A percentile compares a stretch with the other conserved stretches of the same genome.
These are phyloP conservation scores for Stemphylium vesicarium DNA, from an alignment of 2,329 filamentous ascomycete genomes.

Conservation along the genomic window DNA sequence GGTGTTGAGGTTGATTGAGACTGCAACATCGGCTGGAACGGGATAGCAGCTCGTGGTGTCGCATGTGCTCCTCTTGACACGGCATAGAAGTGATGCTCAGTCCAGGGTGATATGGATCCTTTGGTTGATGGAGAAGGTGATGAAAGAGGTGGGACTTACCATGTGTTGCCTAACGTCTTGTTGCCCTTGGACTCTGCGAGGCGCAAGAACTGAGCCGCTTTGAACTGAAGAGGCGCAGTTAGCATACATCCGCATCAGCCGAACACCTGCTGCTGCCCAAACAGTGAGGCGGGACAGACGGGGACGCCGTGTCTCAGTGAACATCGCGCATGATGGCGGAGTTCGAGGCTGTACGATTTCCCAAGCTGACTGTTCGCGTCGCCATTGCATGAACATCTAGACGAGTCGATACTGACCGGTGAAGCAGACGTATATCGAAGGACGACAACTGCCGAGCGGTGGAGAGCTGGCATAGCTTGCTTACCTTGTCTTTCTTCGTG, in stretches of 20 bases:
- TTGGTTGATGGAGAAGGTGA: slow-evolving; percentile 15
- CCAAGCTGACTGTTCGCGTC: slow-evolving; percentile 36
- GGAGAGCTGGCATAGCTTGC: slow-evolving; percentile 47
- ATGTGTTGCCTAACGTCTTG: slow-evolving; percentile 92
- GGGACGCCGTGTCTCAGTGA: slow-evolving; percentile 32
- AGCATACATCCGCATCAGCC: slow-evolving; percentile 34
- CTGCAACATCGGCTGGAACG: slow-evolving; percentile 18
- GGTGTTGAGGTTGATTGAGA: slow-evolving; percentile 32
- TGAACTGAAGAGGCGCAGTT: slow-evolving; percentile 65
- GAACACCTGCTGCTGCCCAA: slow-evolving; percentile 48
- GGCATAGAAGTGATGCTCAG: slow-evolving; percentile 20
- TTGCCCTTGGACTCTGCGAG: slow-evolving; percentile 86
- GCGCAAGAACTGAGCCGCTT: slow-evolving; percentile 87
- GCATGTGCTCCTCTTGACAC: slow-evolving; percentile 14
- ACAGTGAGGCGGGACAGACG: slow-evolving; percentile 45
- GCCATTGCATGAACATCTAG: slow-evolving; percentile 22
- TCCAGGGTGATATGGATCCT: slow-evolving; percentile 29
- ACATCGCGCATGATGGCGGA: slow-evolving; percentile 33
- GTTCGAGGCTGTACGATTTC: slow-evolving; percentile 16
- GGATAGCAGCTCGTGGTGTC: slow-evolving; percentile 16
- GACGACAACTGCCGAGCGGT: slow-evolving; percentile 9
- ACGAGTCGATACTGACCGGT: slow-evolving; percentile 33
- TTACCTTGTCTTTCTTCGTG: slow-evolving; percentile 97
- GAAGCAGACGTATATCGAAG: slow-evolving; percentile 18
- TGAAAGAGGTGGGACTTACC: slow-evolving; percentile 62